Evolutionary conservation across 495 filamentous ascomycete genomes (phyloP).

Genomic region (Tuber microsphaerosporum): DNA sequence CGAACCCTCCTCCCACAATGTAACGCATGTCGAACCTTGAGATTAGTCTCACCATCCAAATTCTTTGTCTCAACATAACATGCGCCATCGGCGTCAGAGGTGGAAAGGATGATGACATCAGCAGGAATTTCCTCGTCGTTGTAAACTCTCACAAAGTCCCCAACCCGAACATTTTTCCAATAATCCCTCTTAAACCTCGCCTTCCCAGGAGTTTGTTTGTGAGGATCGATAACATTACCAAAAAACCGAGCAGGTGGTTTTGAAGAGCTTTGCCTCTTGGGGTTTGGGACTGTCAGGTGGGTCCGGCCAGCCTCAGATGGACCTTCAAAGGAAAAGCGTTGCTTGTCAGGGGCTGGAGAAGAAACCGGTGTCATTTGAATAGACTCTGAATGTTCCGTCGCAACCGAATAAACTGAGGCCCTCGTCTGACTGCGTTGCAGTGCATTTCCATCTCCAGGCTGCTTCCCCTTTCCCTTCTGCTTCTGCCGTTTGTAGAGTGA

Average conservation of each 20-base stretch:
- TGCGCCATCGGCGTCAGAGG: slow-evolving; percentile 86
- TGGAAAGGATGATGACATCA: slow-evolving; percentile 90
- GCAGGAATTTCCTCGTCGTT: slow-evolving; percentile 94
- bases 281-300: slow-evolving; percentile 39
- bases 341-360: slow-evolving; percentile 61
- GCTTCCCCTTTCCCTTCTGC: slow-evolving; percentile 45
- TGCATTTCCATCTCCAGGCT: slow-evolving; percentile 14
- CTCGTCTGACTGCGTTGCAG: slow-evolving; percentile 37
- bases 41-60: slow-evolving; percentile 93
- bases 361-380: slow-evolving; percentile 96
- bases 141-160: slow-evolving; percentile 93
- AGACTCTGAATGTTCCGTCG: slow-evolving; percentile 41
- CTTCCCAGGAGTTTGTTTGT: slow-evolving; percentile 49
- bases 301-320: slow-evolving; percentile 25
- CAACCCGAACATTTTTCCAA: slow-evolving; percentile 94
- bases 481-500: slow-evolving; percentile 36
- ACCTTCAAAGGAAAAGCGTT: slow-evolving; percentile 38
- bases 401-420: slow-evolving; percentile 40
- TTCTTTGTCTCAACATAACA: slow-evolving; percentile 99
- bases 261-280: slow-evolving; percentile 42
- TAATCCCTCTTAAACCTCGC: slow-evolving; percentile 82
- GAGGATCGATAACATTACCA: slow-evolving; percentile 60
- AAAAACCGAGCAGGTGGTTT: slow-evolving; percentile 46
- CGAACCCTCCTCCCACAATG: slow-evolving; percentile 75
- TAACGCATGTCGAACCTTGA: slow-evolving; percentile 89